These are phyloP conservation scores for Lophiostoma macrostomum DNA, from an alignment of 495 filamentous ascomycete species.

Conservation along the genomic window DNA sequence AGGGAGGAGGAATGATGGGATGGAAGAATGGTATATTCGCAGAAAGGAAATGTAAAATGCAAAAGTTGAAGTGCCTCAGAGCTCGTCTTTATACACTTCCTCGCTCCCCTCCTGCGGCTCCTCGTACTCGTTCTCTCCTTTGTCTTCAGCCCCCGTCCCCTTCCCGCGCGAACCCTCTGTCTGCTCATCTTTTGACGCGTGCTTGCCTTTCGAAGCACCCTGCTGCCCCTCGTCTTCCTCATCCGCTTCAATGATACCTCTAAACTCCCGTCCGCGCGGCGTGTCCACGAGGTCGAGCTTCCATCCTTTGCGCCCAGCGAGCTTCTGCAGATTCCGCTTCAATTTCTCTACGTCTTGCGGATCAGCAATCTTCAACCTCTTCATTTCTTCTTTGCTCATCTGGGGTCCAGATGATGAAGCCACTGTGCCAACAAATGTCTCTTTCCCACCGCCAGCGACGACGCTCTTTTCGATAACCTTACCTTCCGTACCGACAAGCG, in stretches of 20 bases:
- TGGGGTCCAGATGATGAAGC: slow-evolving; percentile 47
- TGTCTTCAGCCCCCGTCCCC: slow-evolving; percentile 7
- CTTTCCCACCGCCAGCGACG: slow-evolving; percentile 54
- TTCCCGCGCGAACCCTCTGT: slow-evolving; percentile 16
- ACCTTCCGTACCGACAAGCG: slow-evolving; percentile 56
- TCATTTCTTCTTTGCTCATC: slow-evolving; percentile 59
- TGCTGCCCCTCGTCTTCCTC: slow-evolving; percentile 45
- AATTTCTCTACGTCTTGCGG: slow-evolving; percentile 63
- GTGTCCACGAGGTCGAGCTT: slow-evolving; percentile 58
- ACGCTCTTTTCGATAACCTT: slow-evolving; percentile 56
- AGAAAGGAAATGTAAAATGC: not conserved
- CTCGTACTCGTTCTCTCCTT: slow-evolving; percentile 10
- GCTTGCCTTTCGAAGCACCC: slow-evolving; percentile 44
- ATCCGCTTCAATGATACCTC: slow-evolving; percentile 55
- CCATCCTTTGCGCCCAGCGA: slow-evolving; percentile 55
- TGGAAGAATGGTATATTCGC: not conserved
- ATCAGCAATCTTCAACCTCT: slow-evolving; percentile 63
- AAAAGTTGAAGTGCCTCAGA: slow-evolving; percentile 36
- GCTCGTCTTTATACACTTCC: slow-evolving; percentile 56
- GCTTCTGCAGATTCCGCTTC: slow-evolving; percentile 52
- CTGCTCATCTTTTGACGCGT: slow-evolving; percentile 13
- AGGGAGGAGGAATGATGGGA: not conserved
- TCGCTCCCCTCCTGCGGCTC: slow-evolving; percentile 46
- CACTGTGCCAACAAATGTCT: slow-evolving; percentile 45
- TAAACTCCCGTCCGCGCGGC: slow-evolving; percentile 47